A percentile compares a stretch with the other conserved stretches of the same genome.
phyloP scores from a whole-genome alignment of 2,329 filamentous ascomycete species.

The Neoascochyta sp. region DNA sequence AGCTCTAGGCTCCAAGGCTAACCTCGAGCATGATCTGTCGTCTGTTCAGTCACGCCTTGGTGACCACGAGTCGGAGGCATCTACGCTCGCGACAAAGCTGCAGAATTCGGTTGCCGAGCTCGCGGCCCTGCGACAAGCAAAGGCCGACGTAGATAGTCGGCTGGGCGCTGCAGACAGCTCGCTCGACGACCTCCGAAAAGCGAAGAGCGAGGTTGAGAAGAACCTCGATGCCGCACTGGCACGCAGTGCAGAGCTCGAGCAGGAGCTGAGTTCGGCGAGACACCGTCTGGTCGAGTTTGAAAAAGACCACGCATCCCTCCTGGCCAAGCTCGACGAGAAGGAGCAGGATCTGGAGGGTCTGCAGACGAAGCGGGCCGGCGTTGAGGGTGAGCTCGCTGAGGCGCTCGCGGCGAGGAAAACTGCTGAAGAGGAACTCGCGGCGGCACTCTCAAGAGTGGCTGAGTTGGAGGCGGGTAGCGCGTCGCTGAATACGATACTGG shows the following conservation, averaged over 20 bases:
- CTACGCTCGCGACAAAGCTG: conserved; percentile 13
- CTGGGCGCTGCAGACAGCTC: background rate
- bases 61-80: conserved; percentile 11
- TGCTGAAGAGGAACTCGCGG: too few species aligned
- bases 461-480: too few species aligned
- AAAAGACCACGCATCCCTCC: too few species aligned
- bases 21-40: conserved; percentile 6
- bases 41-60: conserved; percentile 7
- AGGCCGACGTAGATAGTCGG: conserved; percentile 5
- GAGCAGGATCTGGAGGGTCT: too few species aligned
- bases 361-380: too few species aligned
- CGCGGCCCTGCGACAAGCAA: conserved; percentile 10
- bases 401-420: too few species aligned
- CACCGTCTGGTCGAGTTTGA: conserved; percentile 3
- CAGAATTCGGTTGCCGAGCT: conserved; percentile 18
- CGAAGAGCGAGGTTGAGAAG: conserved; percentile 1
- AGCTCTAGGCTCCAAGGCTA: background rate
- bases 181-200: too few species aligned
- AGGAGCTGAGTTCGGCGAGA: conserved; percentile 11
- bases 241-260: conserved; percentile 12
- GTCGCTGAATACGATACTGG: too few species aligned
- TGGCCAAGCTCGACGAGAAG: too few species aligned
- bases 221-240: conserved; percentile 9
- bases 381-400: too few species aligned
- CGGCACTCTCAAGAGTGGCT: too few species aligned